phyloP scores from a whole-genome alignment of 2,329 filamentous ascomycete species.

The Drechslerella dactyloides region DNA sequence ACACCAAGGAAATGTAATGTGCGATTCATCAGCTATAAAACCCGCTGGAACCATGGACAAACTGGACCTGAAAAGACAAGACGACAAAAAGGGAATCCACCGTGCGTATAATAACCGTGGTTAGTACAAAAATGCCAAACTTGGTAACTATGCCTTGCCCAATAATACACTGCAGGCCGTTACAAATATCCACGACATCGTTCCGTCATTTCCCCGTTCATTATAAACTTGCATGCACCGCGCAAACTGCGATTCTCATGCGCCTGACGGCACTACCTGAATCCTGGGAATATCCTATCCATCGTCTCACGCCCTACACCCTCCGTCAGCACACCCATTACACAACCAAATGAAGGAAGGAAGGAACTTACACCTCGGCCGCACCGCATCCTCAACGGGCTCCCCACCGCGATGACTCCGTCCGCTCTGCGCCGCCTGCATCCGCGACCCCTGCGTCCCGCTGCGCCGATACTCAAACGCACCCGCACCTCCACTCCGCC shows the following conservation, averaged over 20 bases:
- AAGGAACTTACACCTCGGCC: constrained; percentile 43
- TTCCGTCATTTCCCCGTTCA: no score
- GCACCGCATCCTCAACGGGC: constrained; percentile 27
- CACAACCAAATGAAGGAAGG: background rate
- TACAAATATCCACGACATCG: no score
- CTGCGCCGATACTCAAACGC: constrained; percentile 15
- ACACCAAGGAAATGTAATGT: no score
- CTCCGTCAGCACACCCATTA: background rate
- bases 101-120: no score
- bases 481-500: constrained; percentile 9
- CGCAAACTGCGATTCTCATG: background rate
- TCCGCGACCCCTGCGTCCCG: background rate
- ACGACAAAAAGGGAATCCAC: no score
- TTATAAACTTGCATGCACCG: no score
- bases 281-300: constrained; percentile 49
- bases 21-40: no score
- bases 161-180: no score
- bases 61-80: no score
- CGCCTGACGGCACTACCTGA: constrained; percentile 30
- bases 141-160: no score
- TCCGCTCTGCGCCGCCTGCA: constrained; percentile 13
- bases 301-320: constrained; percentile 39
- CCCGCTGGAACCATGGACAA: no score
- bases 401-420: constrained; percentile 14
- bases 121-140: no score